Evolutionary conservation across 1,139 yeast species (phyloP).

Genomic region (Suhomyces guaymorum): DNA sequence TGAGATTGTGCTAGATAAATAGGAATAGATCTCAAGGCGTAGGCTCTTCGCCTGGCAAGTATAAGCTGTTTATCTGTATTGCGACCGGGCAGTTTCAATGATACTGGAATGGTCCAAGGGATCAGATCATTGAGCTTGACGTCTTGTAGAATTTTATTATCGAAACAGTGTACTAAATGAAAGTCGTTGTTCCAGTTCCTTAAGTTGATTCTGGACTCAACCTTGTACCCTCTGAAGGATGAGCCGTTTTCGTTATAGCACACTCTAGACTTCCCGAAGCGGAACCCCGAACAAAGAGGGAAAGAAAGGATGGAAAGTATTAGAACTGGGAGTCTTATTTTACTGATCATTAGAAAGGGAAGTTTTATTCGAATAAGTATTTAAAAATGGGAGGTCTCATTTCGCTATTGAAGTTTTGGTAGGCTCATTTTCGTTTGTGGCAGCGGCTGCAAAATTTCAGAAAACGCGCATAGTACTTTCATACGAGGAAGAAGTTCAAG

Average conservation of each 20-base stretch:
- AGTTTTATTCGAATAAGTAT: no score
- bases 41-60: constrained; percentile 28
- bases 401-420: no score
- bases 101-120: constrained; percentile 17
- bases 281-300: no score
- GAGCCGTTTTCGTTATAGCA: constrained; percentile 10
- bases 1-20: constrained; percentile 28
- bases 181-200: constrained; percentile 18
- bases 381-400: no score
- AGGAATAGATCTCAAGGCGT: constrained; percentile 26
- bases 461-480: no score
- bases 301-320: no score
- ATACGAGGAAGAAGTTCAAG: no score
- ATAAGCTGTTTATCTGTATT: constrained; percentile 4
- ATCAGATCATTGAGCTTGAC: constrained; percentile 14
- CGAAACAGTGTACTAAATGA: constrained; percentile 32
- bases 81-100: constrained; percentile 1
- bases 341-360: no score
- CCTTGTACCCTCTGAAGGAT: constrained; percentile 37
- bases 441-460: no score
- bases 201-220: constrained; percentile 29
- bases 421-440: no score
- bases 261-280: constrained; percentile 5
- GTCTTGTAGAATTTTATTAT: constrained; percentile 32
- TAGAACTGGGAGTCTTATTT: no score